Evolutionary conservation across 148 eudicot species (phyloP), one percentile per base, ranked within the genome.

Genomic region (Gaultheria prostrata): DNA sequence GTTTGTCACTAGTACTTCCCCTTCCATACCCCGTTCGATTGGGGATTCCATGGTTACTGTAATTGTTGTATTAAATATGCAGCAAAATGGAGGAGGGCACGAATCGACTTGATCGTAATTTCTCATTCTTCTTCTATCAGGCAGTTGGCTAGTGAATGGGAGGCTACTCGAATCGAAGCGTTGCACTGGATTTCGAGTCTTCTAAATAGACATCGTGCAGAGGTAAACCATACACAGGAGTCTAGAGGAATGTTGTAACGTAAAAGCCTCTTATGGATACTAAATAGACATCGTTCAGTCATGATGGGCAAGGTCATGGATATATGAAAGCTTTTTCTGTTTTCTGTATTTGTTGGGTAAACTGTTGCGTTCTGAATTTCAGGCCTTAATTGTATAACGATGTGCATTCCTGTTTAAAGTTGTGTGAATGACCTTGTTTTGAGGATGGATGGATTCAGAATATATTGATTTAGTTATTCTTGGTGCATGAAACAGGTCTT

Each of bases 121-220:
- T 50, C 48, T 77, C 69, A 50, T 56, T 73, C 14, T 82, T 39
- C 51, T 78, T 80, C 65, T 86, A 53, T 79, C 93, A 97, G 99
- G 80, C 97, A 95, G 90, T 87, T 97, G 84, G 91, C 98, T 61
- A 95, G 92, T 89, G 99, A 94, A 83, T 95, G 97, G 98, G 99
- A 97, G 90, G 98, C 96, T 80, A 93, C 99, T 72, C 94, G 99
- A 59, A 93, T 95, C 54, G 99, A 97, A 89, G 94, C 99, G 76
- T 84, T 97, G 86, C 92, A 95, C 82, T 97, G 99, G 99, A 93
- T 97, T 85, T 93, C 95, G 79, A 90, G 93, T 81, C 97, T 97
- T 82, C 80, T 97, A 82, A 90, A 90, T 57, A 95, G 95, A 84
- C 94, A 95, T 85, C 93, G 97, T 76, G 80, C 84, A 65, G 93